A percentile compares a stretch with the other conserved stretches of the same genome.
These are phyloP conservation scores for Kalmusia sp. DNA, from an alignment of 2,329 filamentous ascomycete species.

Conservation along the genomic window DNA sequence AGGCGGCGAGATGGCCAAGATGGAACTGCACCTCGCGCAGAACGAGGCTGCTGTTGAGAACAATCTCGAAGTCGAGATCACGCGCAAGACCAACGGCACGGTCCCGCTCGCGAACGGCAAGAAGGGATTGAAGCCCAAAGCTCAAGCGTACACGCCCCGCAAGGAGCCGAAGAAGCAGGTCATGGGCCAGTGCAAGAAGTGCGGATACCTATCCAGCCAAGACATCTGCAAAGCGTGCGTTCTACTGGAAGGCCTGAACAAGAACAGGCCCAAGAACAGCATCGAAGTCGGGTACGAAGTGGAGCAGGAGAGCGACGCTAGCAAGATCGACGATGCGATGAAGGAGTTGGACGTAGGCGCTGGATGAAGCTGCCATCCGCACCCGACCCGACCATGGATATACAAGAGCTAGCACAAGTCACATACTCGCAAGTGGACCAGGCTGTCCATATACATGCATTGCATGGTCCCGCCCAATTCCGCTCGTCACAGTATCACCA, in stretches of 20 bases:
- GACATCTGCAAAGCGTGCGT: slow-evolving; percentile 92
- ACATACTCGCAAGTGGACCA: too few relatives aligned
- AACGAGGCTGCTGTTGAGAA: slow-evolving; percentile 65
- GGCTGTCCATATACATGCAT: too few relatives aligned
- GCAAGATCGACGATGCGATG: slow-evolving; percentile 17
- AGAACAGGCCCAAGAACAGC: slow-evolving; percentile 59
- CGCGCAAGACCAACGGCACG: slow-evolving; percentile 49
- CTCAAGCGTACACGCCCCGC: slow-evolving; percentile 24
- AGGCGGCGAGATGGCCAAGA: slow-evolving; percentile 80
- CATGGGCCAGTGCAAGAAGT: slow-evolving; percentile 82
- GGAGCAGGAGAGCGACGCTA: slow-evolving; percentile 17
- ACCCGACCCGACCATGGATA: too few relatives aligned
- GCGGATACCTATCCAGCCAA: slow-evolving; percentile 96
- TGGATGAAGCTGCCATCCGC: slow-evolving; percentile 23
- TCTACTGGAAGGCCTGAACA: slow-evolving; percentile 89
- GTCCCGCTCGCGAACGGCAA: slow-evolving; percentile 23
- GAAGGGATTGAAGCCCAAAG: slow-evolving; percentile 30
- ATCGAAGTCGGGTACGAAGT: slow-evolving; percentile 40
- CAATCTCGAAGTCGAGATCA: slow-evolving; percentile 72
- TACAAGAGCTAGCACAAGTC: too few relatives aligned
- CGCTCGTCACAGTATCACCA: too few relatives aligned
- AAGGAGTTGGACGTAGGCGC: slow-evolving; percentile 26
- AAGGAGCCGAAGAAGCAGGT: slow-evolving; percentile 63
- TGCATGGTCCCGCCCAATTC: too few relatives aligned
- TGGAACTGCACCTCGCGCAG: slow-evolving; percentile 75